A percentile compares a stretch with the other conserved stretches of the same genome.
Evolutionary conservation across 139 green algal genomes (phyloP).

Genomic region (Choricystis sp.): DNA sequence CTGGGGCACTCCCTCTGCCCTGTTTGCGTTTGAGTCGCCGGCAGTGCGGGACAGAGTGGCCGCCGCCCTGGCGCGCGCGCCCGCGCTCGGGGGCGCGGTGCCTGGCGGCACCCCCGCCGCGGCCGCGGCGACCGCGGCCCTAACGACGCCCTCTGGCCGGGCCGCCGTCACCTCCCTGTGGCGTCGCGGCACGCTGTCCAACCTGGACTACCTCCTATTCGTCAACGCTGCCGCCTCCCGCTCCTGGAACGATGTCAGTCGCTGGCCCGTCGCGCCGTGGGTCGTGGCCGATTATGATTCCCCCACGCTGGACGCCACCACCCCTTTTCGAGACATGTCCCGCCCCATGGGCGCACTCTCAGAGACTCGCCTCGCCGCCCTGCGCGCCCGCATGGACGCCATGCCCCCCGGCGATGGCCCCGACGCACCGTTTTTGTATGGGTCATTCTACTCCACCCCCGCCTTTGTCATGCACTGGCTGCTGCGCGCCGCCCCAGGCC

Average conservation of each 20-base stretch:
- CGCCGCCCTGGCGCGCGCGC: slow-evolving; percentile 18
- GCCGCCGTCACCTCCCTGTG: slow-evolving; percentile 44
- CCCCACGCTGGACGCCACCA: slow-evolving; percentile 40
- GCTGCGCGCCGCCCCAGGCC: slow-evolving; percentile 60
- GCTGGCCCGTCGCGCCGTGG: slow-evolving; percentile 82
- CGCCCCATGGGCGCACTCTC: slow-evolving; percentile 86
- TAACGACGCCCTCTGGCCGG: neutral
- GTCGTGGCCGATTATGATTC: slow-evolving; percentile 72
- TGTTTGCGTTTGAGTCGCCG: slow-evolving; percentile 53
- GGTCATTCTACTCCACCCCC: slow-evolving; percentile 71
- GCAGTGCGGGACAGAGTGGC: slow-evolving; percentile 28
- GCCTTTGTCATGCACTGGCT: slow-evolving; percentile 90
- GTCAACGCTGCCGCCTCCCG: slow-evolving; percentile 71
- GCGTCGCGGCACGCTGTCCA: slow-evolving; percentile 44
- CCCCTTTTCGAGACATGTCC: slow-evolving; percentile 68
- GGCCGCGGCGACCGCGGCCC: slow-evolving; percentile 6
- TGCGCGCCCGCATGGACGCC: slow-evolving; percentile 22
- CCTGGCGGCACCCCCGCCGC: slow-evolving; percentile 9
- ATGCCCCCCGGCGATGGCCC: neutral
- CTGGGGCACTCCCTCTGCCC: slow-evolving; percentile 54
- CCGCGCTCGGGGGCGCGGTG: slow-evolving; percentile 23
- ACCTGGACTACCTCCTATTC: slow-evolving; percentile 79
- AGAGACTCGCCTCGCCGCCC: slow-evolving; percentile 41
- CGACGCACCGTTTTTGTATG: slow-evolving; percentile 79
- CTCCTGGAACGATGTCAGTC: slow-evolving; percentile 71